Conservation (phyloP, 495 filamentous ascomycete species). For the Pyrenopolyporus hunteri region DNA sequence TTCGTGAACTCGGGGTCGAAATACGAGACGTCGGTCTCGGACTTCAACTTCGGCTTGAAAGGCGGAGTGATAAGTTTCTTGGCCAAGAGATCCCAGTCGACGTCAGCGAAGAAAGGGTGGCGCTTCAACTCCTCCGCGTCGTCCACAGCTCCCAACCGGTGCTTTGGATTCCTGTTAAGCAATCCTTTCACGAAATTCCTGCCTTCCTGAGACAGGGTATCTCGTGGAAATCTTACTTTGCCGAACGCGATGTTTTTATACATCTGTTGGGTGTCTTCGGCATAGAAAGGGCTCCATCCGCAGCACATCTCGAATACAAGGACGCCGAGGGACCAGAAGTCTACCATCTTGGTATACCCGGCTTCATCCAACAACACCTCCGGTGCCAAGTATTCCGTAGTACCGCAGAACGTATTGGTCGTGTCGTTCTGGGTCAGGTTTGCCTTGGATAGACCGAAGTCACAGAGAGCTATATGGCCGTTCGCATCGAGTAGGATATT, state of each 20-base stretch:
- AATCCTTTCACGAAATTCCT: slow-evolving; percentile 98
- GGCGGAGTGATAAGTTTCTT: slow-evolving; percentile 95
- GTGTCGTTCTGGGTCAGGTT: slow-evolving; percentile 95
- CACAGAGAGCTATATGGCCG: slow-evolving; percentile 92
- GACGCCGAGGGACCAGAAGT: slow-evolving; percentile 98
- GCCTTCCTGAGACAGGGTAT: slow-evolving; percentile 91
- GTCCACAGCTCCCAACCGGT: slow-evolving; percentile 85
- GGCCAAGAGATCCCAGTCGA: slow-evolving; percentile 85
- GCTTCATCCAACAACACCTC: slow-evolving; percentile 94
- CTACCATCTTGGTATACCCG: slow-evolving; percentile 99
- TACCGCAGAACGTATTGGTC: slow-evolving; percentile 98
- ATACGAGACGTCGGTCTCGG: slow-evolving; percentile 93
- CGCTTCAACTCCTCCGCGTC: slow-evolving; percentile 95
- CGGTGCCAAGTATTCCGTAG: slow-evolving; percentile 95
- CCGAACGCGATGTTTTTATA: slow-evolving; percentile 99
- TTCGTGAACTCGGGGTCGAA: slow-evolving; percentile 99
- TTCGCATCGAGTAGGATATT: slow-evolving; percentile 94
- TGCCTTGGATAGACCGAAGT: slow-evolving; percentile 97
- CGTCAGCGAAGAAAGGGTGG: slow-evolving; percentile 92
- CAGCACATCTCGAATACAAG: slow-evolving; percentile 99
- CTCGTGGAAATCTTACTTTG: slow-evolving; percentile 94
- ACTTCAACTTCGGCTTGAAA: slow-evolving; percentile 96
- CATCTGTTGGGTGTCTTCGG: slow-evolving; percentile 99
- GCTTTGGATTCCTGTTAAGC: slow-evolving; percentile 95
- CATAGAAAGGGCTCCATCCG: slow-evolving; percentile 98